Base-by-base conservation (phyloP, 2,329 filamentous ascomycete species). In the Mollisiaceae sp. region DNA sequence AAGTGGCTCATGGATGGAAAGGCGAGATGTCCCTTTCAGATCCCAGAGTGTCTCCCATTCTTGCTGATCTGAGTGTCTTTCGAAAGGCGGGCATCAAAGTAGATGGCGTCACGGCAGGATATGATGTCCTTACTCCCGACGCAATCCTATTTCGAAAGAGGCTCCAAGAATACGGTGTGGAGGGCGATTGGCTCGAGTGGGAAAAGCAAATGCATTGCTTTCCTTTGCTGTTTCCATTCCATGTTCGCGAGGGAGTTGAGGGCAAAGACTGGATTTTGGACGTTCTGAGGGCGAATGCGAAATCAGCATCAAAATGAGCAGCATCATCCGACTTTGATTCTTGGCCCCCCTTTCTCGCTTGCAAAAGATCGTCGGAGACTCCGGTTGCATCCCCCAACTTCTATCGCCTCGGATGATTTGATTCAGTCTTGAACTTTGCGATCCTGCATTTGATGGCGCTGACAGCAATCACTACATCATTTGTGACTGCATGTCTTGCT, bases 161-260 rank as follows among this genome's bases (percentile, higher is more conserved):
- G 43, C 59, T 71, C 11, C 65, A 56, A 4, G 62, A 62, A 9
- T 39, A 22, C 20, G 65, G 63, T 15, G 69, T 70, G 2, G 20
- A 60, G 20, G 68, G 71, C 3, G 68, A 72, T 11, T 72, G 67
- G 68, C 58, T 71, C 35, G 43, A 69, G 18, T 71, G 68, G 68
- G 69, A 69, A 27, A 69, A 67, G 38, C 69, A 72, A 56, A 69
- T 72, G 64, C 71, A 70, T 66, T 70, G 68, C 60, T 71, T 72
- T 47, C 69, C 70, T 0, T 36, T 67, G 27, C 62, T 67, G 22
- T 67, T 59, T 41, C n/a, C 60, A n/a, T 67, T 66, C 32, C 65
- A 67, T 50, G 52, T 70, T 12, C 38, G 50, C 14, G 68, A 70
- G 18, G 68, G 60, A 24, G 43, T 59, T 22, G 66, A 54, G 18